Evolutionary conservation across 352 stramenopile genomes (phyloP).

Genomic region (Pythium plurisporium): DNA sequence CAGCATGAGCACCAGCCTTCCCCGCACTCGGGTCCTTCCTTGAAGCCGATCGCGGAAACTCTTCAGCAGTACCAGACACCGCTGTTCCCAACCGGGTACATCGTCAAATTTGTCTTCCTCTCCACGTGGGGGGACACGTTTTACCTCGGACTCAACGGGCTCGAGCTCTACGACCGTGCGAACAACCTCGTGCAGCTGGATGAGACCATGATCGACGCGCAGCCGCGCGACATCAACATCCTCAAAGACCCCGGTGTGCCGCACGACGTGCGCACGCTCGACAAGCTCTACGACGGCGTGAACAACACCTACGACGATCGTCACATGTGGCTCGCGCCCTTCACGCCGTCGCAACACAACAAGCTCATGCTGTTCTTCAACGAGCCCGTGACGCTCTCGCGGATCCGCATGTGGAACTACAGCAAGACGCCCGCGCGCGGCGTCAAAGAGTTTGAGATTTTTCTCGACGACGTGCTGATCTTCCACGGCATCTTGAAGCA

Average conservation of each 20-base stretch:
- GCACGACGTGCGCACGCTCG: constrained; percentile 60
- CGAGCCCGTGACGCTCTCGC: constrained; percentile 65
- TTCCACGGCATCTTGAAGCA: constrained; percentile 57
- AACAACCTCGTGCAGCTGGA: constrained; percentile 41
- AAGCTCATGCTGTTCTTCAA: constrained; percentile 80
- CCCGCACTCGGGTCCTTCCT: constrained; percentile 1
- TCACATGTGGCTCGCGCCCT: constrained; percentile 71
- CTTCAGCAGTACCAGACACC: constrained; percentile 88
- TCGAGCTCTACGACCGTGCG: constrained; percentile 66
- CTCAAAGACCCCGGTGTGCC: constrained; percentile 58
- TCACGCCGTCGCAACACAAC: constrained; percentile 58
- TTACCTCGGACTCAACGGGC: constrained; percentile 75
- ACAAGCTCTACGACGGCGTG: constrained; percentile 73
- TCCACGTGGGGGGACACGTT: constrained; percentile 75
- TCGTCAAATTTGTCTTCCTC: constrained; percentile 81
- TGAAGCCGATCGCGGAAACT: constrained; percentile 52
- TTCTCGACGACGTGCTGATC: constrained; percentile 81
- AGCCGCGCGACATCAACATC: constrained; percentile 78
- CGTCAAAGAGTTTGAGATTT: constrained; percentile 75
- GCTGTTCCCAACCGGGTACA: constrained; percentile 77
- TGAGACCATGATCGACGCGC: constrained; percentile 55
- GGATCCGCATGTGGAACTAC: constrained; percentile 86
- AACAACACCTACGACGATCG: constrained; percentile 76
- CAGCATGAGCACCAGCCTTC: not conserved
- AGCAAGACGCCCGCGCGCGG: constrained; percentile 76